Base-by-base conservation (phyloP, 768 basidiomycete genomes). In the Hydnomerulius pinastri region DNA sequence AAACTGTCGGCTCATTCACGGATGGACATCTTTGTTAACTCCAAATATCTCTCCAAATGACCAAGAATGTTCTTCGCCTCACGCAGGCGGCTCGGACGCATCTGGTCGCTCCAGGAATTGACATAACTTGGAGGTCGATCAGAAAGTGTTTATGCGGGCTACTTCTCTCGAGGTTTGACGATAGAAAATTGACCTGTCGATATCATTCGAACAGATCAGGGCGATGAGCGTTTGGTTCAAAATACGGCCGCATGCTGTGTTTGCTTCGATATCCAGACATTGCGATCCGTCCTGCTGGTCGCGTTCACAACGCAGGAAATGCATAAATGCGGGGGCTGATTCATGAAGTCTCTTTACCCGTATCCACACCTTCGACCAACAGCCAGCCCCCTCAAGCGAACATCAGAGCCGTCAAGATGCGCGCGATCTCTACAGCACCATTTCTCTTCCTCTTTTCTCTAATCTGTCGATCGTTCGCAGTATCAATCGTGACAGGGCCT, bases 351-450 rank as follows among this genome's bases (percentile, higher is more conserved):
- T 4, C 20, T 23, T 40, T 43, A 25, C 24, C 25, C 40, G 8
- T 23, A 17, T 33, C 21, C 39, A 10, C 15, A 2, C 18, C 27
- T 10, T 39, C 12, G 17, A 32, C 48, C 49, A 48, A 43, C 48
- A n/a, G 48, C 50, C 48, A 45, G 45, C 29, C 41, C 15, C 43
- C 61, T 60, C 63, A 58, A 54, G 52, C 38, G 11, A 33, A 33
- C 27, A 37, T 50, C 51, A 25, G 24, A 38, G 38, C 50, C 43
- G 32, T 46, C 63, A 63, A 61, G 58, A 64, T 64, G 64, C 46
- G 41, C 40, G 53, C 39, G 6, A 33, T 48, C 50, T 50, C 45
- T 50, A 36, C 41, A 45, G 50, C 53, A 18, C 46, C 36, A 37
- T 33, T 60, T 4, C 4, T 54, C 46, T 25, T 49, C 23, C 38